A percentile compares a stretch with the other conserved stretches of the same genome.
Evolutionary conservation across 1,284 basidiomycete species (phyloP).

Genomic region (Ustilago cynodontis): DNA sequence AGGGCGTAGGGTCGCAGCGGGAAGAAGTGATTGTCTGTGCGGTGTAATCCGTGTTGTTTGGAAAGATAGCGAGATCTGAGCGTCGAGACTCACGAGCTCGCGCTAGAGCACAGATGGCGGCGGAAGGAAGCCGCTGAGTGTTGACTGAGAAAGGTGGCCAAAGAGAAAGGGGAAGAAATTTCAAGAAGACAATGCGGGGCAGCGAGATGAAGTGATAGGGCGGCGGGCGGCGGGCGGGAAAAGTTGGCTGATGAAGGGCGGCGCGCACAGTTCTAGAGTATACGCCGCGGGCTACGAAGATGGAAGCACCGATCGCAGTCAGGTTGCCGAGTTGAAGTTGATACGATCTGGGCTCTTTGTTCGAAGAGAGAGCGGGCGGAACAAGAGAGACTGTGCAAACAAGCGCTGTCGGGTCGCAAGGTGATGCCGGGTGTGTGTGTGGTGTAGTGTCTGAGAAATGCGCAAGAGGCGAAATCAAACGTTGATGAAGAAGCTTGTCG

Average conservation of each 20-base stretch:
- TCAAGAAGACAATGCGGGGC: slow-evolving; percentile 2
- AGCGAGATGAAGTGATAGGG: slow-evolving; percentile 9
- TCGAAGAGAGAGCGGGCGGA: background rate
- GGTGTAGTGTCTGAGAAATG: too few species aligned
- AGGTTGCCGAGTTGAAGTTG: background rate
- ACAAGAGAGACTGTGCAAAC: background rate
- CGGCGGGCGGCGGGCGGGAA: background rate
- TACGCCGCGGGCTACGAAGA: background rate
- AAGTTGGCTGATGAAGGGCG: background rate
- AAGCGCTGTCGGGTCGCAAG: background rate
- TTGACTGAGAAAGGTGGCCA: too few species aligned
- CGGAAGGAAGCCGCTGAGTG: background rate
- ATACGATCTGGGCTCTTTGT: background rate
- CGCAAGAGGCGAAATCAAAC: too few species aligned
- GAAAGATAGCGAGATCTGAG: slow-evolving; percentile 4
- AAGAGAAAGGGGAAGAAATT: background rate
- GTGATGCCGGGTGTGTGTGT: background rate
- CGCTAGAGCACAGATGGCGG: background rate
- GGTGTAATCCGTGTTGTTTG: background rate
- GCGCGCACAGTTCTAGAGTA: slow-evolving; percentile 6
- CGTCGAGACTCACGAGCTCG: slow-evolving; percentile 1
- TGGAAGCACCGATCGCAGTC: background rate
- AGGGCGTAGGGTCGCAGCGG: background rate
- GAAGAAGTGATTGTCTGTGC: background rate
- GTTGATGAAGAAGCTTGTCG: background rate